Conservation (phyloP, 2,329 filamentous ascomycete genomes). For the Leptographium wingfieldii region DNA sequence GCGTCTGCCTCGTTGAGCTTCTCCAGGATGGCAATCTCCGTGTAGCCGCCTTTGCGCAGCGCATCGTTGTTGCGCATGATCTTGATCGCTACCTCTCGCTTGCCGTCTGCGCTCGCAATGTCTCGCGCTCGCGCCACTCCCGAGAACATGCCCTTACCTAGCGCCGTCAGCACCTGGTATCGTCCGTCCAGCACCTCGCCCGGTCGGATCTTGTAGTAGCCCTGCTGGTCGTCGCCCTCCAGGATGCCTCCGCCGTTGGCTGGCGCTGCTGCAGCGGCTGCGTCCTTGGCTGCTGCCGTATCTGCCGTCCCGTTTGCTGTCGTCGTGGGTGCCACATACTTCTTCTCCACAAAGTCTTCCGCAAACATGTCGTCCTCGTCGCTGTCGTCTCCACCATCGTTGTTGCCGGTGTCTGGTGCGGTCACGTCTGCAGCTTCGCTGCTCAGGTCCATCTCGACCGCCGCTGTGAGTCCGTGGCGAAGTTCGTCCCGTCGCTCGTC, state of each 20-base stretch:
- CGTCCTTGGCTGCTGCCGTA: conserved; percentile 20
- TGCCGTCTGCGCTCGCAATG: conserved; percentile 46
- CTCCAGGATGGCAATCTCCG: conserved; percentile 85
- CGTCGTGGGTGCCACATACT: conserved; percentile 41
- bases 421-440: neutral
- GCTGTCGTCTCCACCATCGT: conserved; percentile 4
- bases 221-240: conserved; percentile 87
- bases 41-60: conserved; percentile 80
- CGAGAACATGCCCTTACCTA: conserved; percentile 94
- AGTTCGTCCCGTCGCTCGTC: conserved; percentile 61
- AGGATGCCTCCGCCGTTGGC: conserved; percentile 58
- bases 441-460: conserved; percentile 16
- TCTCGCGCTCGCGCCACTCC: conserved; percentile 86
- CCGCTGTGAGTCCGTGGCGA: conserved; percentile 37
- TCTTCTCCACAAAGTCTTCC: conserved; percentile 59
- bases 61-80: conserved; percentile 96
- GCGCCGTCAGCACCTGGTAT: conserved; percentile 75
- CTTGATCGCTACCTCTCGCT: conserved; percentile 82
- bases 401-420: neutral
- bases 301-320: conserved; percentile 13
- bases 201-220: conserved; percentile 90
- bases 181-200: conserved; percentile 82
- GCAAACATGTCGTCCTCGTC: conserved; percentile 85
- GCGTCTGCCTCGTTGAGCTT: conserved; percentile 77
- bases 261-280: conserved; percentile 14